These are phyloP conservation scores for Globisporangium carolinianum DNA, from an alignment of 352 stramenopile genomes.

Conservation along the genomic window DNA sequence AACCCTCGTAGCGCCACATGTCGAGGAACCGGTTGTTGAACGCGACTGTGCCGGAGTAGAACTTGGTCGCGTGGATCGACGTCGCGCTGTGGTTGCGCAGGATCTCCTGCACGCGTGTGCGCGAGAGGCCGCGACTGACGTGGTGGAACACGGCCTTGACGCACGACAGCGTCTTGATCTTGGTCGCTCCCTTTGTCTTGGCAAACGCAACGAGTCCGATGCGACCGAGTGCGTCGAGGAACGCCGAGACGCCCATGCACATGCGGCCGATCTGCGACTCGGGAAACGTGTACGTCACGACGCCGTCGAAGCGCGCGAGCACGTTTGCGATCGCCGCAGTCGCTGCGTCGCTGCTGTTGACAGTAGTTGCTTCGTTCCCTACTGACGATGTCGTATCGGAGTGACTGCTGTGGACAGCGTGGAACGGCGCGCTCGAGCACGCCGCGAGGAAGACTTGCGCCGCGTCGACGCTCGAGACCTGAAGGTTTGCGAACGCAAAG, in stretches of 20 bases:
- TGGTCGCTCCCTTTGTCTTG: slow-evolving; percentile 19
- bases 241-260: slow-evolving; percentile 66
- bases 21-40: slow-evolving; percentile 80
- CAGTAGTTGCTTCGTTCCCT: no score
- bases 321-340: slow-evolving; percentile 33
- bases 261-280: slow-evolving; percentile 46
- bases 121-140: slow-evolving; percentile 56
- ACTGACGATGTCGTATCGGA: neutral
- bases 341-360: neutral
- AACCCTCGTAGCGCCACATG: slow-evolving; percentile 77
- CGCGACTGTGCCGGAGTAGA: slow-evolving; percentile 64
- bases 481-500: slow-evolving; percentile 62
- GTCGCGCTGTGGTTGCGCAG: slow-evolving; percentile 57
- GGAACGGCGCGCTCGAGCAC: slow-evolving; percentile 48
- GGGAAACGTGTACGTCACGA: slow-evolving; percentile 38
- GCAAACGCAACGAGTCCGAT: slow-evolving; percentile 44
- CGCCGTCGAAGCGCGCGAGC: slow-evolving; percentile 34
- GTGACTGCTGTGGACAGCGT: slow-evolving; percentile 19
- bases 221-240: slow-evolving; percentile 55
- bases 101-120: slow-evolving; percentile 57
- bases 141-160: slow-evolving; percentile 78
- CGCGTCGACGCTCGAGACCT: slow-evolving; percentile 60
- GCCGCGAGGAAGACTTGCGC: slow-evolving; percentile 64
- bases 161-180: slow-evolving; percentile 43
- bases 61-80: slow-evolving; percentile 58